A percentile compares a stretch with the other conserved stretches of the same genome.
These are phyloP conservation scores for Cenchrus purpureus DNA, from an alignment of 176 grass and related monocot genomes.

Conservation along the genomic window DNA sequence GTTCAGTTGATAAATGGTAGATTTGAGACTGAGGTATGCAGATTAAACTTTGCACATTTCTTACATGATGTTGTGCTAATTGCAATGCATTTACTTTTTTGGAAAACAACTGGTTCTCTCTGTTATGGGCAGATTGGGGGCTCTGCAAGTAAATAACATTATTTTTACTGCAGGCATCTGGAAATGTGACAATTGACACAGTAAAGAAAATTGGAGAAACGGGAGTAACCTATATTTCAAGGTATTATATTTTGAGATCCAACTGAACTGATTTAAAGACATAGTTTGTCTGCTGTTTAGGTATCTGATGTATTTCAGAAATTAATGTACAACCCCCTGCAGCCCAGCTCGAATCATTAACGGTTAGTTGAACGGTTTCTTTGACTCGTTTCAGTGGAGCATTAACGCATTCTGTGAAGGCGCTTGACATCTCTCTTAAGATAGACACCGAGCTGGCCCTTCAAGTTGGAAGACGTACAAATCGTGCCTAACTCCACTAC, in stretches of 20 bases:
- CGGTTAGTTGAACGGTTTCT: background rate
- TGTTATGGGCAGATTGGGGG: background rate
- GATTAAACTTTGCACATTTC: constrained; percentile 13
- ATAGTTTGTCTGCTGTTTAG: constrained; percentile 11
- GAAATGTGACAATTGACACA: constrained; percentile 87
- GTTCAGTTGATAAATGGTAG: constrained; percentile 83
- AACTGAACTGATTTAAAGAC: background rate
- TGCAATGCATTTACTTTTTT: background rate
- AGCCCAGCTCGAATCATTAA: background rate
- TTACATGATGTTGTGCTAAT: background rate
- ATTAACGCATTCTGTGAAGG: constrained; percentile 95
- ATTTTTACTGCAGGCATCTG: constrained; percentile 73
- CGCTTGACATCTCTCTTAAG: constrained; percentile 94
- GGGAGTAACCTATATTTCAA: constrained; percentile 92
- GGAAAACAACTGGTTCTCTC: background rate
- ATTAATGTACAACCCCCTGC: background rate
- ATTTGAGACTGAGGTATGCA: constrained; percentile 93
- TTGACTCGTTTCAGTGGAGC: constrained; percentile 70
- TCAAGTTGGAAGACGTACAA: constrained; percentile 92
- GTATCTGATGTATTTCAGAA: background rate
- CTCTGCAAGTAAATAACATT: background rate
- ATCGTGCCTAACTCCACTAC: constrained; percentile 61
- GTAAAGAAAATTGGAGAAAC: constrained; percentile 96
- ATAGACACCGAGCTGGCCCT: constrained; percentile 93
- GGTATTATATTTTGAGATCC: constrained; percentile 38